phyloP scores from a whole-genome alignment of 306 rosid genomes.

The Casuarina equisetifolia region DNA sequence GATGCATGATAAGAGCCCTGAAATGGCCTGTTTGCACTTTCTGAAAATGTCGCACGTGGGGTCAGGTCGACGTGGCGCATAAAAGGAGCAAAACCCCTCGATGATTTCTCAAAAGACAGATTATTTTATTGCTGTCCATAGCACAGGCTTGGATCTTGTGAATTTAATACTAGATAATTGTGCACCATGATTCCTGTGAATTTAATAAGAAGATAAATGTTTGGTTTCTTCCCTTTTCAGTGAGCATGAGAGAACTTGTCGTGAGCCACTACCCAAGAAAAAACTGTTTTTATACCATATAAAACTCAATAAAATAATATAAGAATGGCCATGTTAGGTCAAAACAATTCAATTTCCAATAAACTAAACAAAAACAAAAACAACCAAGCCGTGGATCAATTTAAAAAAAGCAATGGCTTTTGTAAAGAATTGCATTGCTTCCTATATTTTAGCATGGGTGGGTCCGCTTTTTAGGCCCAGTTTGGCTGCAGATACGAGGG shows the following conservation, averaged over 20 bases:
- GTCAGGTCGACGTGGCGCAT: constrained; percentile 33
- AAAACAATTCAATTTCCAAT: constrained; percentile 41
- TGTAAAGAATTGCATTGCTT: no score
- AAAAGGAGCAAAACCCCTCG: constrained; percentile 1
- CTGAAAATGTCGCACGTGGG: constrained; percentile 24
- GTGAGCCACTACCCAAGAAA: constrained; percentile 20
- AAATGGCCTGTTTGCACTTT: not conserved
- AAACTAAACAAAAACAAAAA: constrained; percentile 9
- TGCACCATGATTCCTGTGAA: no score
- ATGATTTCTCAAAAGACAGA: not conserved
- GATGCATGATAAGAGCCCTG: not conserved
- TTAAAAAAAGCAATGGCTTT: not conserved
- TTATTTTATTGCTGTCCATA: constrained; percentile 11
- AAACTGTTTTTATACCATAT: not conserved
- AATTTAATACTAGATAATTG: no score
- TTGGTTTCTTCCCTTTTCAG: constrained; percentile 9
- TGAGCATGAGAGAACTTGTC: constrained; percentile 34
- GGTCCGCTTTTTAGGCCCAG: constrained; percentile 15
- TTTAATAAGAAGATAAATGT: constrained; percentile 26
- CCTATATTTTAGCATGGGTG: constrained; percentile 20
- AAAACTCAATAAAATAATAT: constrained; percentile 3
- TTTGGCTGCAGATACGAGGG: constrained; percentile 5
- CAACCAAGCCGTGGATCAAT: not conserved
- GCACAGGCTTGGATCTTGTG: constrained; percentile 41
- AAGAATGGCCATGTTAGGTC: constrained; percentile 33